Evolutionary conservation across 2,329 filamentous ascomycete species (phyloP).

Genomic region (Diaporthe destruens): DNA sequence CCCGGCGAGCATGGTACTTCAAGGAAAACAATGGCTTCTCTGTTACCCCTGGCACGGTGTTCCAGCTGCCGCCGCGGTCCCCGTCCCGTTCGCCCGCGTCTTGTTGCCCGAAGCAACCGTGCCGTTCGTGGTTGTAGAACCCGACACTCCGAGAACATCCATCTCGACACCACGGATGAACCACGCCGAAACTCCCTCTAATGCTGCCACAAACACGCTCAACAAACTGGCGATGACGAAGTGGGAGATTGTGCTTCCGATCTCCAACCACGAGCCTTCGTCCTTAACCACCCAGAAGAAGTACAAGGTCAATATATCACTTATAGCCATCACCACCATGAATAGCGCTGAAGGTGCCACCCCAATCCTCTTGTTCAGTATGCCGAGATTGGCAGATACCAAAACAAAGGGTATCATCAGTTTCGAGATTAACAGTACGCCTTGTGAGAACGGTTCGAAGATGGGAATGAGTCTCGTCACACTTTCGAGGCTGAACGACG

Average conservation of each 20-base stretch:
- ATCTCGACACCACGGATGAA: conserved; percentile 87
- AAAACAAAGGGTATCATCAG: conserved; percentile 93
- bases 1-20: not conserved
- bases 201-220: conserved; percentile 88
- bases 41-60: not conserved
- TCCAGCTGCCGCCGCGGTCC: not conserved
- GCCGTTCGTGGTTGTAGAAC: conserved; percentile 11
- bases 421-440: conserved; percentile 87
- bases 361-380: conserved; percentile 85
- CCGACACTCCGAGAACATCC: conserved; percentile 46
- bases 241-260: conserved; percentile 95
- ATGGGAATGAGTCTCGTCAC: conserved; percentile 89
- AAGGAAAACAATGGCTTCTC: conserved; percentile 20
- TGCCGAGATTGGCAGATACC: conserved; percentile 92
- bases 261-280: conserved; percentile 97
- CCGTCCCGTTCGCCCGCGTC: conserved; percentile 12
- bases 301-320: conserved; percentile 90
- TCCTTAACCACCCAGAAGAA: conserved; percentile 99
- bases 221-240: conserved; percentile 92
- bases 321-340: conserved; percentile 93
- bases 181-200: conserved; percentile 87
- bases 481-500: conserved; percentile 92
- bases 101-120: not conserved
- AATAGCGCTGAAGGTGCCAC: conserved; percentile 91
- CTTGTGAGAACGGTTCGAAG: conserved; percentile 94